Base-by-base conservation (phyloP, 2,329 filamentous ascomycete species). In the Trichoderma aggressivum region DNA sequence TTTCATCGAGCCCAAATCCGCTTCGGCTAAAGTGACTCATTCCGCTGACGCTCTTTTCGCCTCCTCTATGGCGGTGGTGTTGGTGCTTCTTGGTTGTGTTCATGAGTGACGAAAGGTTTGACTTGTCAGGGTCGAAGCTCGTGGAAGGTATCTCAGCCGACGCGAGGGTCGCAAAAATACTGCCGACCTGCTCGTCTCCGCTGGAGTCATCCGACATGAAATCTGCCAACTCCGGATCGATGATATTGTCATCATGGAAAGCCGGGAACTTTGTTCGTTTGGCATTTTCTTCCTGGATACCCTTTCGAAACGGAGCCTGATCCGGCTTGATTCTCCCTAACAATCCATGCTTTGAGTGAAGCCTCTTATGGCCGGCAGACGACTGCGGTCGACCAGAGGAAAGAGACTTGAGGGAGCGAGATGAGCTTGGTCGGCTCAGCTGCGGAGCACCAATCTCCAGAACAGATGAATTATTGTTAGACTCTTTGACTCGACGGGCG, bases 191-290 rank as follows among this genome's bases (percentile, higher is more conserved):
- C 76, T 97, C 94, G 76, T 97, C 94, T 47, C 92, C 95, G 76
- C 94, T 98, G 2, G 94, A 97, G 61, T 93, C 94, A 79, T 99
- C 96, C 7, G 96, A 99, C 86, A 99, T 92, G 81, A 97, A 99
- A 39, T 94, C 92, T 6, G 94, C 95, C 68, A 99, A 84, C 77
- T 99, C 96, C 1, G 96, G 96, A 78, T 99, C 96, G 75, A 99
- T 98, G 75, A 99, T 97, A 78, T 96, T 98, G 83, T 99, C 96
- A 78, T 96, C 94, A 79, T 99, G 96, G 76, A 99, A 98, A n/a
- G 94, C 94, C 18, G 94, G 91, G 43, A 97, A 86, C 55, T 90
- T 89, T 8, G 66, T 61, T 74, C 90, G 91, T 73, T 87, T 89
- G 5, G 86, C 83, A 61, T 86, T 82, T 71, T 94, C 91, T 66